Evolutionary conservation across 495 filamentous ascomycete genomes (phyloP), one percentile per base, ranked within the genome.

Genomic region (Physcia stellaris): DNA sequence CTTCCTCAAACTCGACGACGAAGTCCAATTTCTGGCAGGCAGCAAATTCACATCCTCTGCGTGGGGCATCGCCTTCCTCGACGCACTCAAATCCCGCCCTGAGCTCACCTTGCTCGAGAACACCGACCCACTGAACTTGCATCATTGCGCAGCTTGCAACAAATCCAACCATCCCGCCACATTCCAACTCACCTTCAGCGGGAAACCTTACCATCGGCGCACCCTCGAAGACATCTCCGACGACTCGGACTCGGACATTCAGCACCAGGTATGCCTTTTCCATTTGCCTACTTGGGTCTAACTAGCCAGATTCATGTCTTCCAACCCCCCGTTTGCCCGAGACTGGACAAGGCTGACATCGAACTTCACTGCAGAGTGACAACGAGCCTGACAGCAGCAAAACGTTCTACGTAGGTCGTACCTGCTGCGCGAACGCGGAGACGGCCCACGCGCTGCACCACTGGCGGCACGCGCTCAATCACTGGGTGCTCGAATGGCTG

Each of bases 101-200:
- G 60, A 62, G 3, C 46, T 64, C 0, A 57, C 61, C 11, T 43
- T 63, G 4, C 49, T 57, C 2, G 24, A 46, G 3, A 57, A 56
- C 13, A 56, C 63, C 2, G 63, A 56, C 0, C 47, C 49, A 2
- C 44, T 58, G 2, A 40, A 61, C 12, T 28, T 28, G 18, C 60
- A 71, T 16, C 57, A 59, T 1, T 94, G 86, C 46, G 79, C 80
- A 45, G 86, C 84, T 0, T 94, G 86, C 49, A 80, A 82, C 33
- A 69, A 83, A 27, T 67, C 65, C 7, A 61, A 57, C 0, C 84
- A 93, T 49, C 70, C 75, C 0, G 78, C 83, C 0, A 81, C 67
- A 19, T 73, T 52, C 17, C 59, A 66, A 32, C 55, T 90, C 29
- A 63, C 61, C 6, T 74, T 93, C 42, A 56, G 52, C 5, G 86